Base-by-base conservation (phyloP, 257 asterid genomes). In the Jacaranda copaia region DNA sequence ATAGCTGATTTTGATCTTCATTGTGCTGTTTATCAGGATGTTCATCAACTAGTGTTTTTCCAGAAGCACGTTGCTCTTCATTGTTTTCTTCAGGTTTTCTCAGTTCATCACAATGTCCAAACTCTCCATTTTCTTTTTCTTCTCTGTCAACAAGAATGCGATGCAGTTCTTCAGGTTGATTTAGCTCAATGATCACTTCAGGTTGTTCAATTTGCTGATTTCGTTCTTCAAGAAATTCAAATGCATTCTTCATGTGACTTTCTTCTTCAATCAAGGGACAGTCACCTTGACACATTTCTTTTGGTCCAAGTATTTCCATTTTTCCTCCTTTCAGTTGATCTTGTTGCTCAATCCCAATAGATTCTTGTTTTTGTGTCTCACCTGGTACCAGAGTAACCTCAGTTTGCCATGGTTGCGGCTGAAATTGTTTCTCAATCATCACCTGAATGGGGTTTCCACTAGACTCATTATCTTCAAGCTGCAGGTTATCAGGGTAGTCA, bases 91-190 rank as follows among this genome's bases (percentile, higher is more conserved):
- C 60, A 52, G 8, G 61, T 39, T 45, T 73, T 14, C 58, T 43
- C 61, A 3, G 60, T 25, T 32, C 51, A 60, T 32, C 70, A 20
- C 16, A 46, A 73, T 20, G 51, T 6, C 45, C 9, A 5, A 20
- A 35, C 70, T 32, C 79, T 16, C 49, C 49, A 20, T 59, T 46
- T 39, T 35, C 52, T 60, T 35, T 48, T 16, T 7, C 0, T 6
- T 42, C 68, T 57, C 32, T 39, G 40, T 51, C 36, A 2, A 55
- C 51, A 25, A 20, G 20, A 53, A n/a, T 38, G 25, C 75, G 52
- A 51, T 38, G 63, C 63, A 5, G 15, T 35, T 70, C 51, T 18
- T 62, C 64, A 36, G 53, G 51, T 74, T 74, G 72, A 74, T 74
- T 45, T 35, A 9, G 63, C 53, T 48, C 63, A 53, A 25, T 52